Evolutionary conservation across 805 yeast genomes (phyloP), one percentile per base, ranked within the genome.

Genomic region (Lipomyces starkeyi): DNA sequence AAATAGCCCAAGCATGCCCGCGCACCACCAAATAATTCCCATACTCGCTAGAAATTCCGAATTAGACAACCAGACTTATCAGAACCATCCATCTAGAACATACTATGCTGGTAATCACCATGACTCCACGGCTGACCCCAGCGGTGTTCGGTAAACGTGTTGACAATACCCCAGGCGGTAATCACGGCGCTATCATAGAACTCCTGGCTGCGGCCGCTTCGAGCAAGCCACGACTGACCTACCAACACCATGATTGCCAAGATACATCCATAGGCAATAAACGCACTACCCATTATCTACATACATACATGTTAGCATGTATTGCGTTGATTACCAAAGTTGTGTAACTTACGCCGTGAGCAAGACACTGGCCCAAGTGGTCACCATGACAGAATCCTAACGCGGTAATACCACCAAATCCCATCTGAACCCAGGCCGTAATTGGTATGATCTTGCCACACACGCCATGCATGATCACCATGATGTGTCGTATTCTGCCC

Each of bases 11-110:
- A 93, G 78, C 71, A 93, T 80, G 7, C 98, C 98, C 65, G 97
- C 96, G 61, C 91, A 86, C 96, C 97, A 93, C 97, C 98, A 94
- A 37, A 94, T 84, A 65, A 94, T 90, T 0, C 98, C 98, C 97
- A 94, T 92, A 25, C 95, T 86, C 0, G 98, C 93, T 62, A 59
- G 9, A 65, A 65, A 32, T 43, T 8, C 49, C 9, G 20, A 43
- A n/a, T 43, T 43, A 43, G 49, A 43, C 22, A 17, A n/a, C 7
- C 14, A 4, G 9, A 27, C 34, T 25, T 29, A 61, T 32, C 9
- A 57, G n/a, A 40, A 29, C 34, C 22, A n/a, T 29, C 22, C 29
- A 25, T 17, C n/a, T 11, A 3, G 6, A 27, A 52, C 66, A 27
- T 62, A 58, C 66, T 70, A 52, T 70, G 73, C 80, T 93, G 97